Conservation (phyloP, 257 asterid species). For the Hygrophila difformis region DNA sequence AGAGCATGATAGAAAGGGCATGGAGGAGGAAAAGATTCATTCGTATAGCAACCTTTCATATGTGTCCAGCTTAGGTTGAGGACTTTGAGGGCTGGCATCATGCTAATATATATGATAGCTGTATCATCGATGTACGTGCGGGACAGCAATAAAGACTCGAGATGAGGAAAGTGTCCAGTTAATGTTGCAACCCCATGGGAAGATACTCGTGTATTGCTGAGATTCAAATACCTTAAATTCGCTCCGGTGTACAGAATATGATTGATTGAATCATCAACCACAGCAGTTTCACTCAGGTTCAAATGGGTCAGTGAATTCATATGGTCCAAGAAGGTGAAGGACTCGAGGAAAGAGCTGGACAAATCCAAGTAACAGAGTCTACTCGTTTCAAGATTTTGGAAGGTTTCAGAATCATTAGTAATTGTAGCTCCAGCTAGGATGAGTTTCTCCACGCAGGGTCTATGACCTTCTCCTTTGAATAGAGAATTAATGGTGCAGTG, state of each 20-base stretch:
- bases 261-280: constrained; percentile 46
- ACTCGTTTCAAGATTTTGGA: constrained; percentile 40
- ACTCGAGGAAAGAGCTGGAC: constrained; percentile 44
- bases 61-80: constrained; percentile 54
- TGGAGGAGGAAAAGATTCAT: not conserved
- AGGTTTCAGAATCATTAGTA: constrained; percentile 32
- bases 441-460: constrained; percentile 48
- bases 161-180: constrained; percentile 68
- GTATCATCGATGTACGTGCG: constrained; percentile 50
- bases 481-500: constrained; percentile 63
- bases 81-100: constrained; percentile 62
- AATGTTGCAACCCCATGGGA: constrained; percentile 55
- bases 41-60: constrained; percentile 47
- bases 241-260: constrained; percentile 45
- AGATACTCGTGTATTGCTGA: constrained; percentile 60
- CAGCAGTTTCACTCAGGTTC: constrained; percentile 51
- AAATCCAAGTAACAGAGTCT: constrained; percentile 50
- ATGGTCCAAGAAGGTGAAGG: constrained; percentile 40
- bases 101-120: constrained; percentile 50
- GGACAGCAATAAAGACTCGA: constrained; percentile 60
- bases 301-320: constrained; percentile 53
- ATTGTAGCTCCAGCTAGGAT: constrained; percentile 54
- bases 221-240: constrained; percentile 51
- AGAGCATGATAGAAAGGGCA: not conserved
- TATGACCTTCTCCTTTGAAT: constrained; percentile 34